A percentile compares a stretch with the other conserved stretches of the same genome.
Evolutionary conservation across 73 alveolate genomes (phyloP).

Genomic region (Diophrys appendiculata): DNA sequence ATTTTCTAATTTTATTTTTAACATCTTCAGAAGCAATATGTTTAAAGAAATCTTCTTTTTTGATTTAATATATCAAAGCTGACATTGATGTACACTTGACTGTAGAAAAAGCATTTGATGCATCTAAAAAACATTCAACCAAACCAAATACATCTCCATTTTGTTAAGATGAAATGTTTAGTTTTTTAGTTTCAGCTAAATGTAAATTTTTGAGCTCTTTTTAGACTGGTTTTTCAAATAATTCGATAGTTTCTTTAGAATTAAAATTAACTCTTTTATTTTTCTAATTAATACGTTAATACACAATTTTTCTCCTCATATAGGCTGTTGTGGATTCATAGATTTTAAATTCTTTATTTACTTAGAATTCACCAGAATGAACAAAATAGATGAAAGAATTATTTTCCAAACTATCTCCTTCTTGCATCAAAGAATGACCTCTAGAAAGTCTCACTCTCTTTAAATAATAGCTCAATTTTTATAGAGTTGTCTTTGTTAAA

Average conservation of each 20-base stretch:
- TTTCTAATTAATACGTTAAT: background rate
- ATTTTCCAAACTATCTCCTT: background rate
- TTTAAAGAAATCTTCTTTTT: background rate
- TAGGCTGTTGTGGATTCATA: background rate
- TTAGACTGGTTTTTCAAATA: background rate
- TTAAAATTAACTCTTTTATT: background rate
- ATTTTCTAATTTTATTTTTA: too few species aligned
- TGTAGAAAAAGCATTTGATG: constrained; percentile 1
- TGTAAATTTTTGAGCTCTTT: background rate
- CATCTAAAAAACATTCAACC: constrained; percentile 8
- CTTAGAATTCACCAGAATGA: constrained; percentile 15
- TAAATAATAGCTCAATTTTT: too few species aligned
- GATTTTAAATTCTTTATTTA: background rate
- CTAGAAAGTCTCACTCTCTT: background rate
- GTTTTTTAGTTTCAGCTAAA: background rate
- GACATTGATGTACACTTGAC: background rate
- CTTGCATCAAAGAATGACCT: background rate
- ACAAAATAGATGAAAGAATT: constrained; percentile 8
- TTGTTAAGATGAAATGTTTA: background rate
- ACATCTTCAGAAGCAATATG: background rate
- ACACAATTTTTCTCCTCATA: background rate
- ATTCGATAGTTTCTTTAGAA: background rate
- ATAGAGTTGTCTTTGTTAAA: background rate
- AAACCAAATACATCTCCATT: constrained; percentile 3
- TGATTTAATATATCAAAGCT: constrained; percentile 5